phyloP scores from a whole-genome alignment of 73 alveolate species.

The Paramecium biaurelia region DNA sequence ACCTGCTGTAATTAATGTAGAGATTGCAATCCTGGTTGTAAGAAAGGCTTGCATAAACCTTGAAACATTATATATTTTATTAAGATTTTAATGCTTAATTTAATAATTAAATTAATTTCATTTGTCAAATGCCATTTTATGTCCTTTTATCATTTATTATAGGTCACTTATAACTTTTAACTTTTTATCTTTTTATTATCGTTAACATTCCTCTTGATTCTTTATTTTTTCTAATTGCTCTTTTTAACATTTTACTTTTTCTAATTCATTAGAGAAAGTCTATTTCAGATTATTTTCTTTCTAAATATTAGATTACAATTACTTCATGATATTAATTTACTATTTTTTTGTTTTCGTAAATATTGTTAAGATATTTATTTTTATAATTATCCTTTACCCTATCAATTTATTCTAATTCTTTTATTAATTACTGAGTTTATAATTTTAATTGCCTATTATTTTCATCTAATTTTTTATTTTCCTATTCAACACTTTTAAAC shows the following conservation, averaged over 20 bases:
- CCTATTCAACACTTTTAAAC: background rate
- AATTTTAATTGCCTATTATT: background rate
- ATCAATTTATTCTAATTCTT: conserved; percentile 25
- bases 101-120: background rate
- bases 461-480: background rate
- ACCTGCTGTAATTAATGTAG: conserved; percentile 72
- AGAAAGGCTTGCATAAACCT: conserved; percentile 58
- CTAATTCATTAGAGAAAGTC: background rate
- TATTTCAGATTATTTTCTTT: conserved; percentile 20
- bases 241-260: background rate
- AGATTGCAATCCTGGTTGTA: conserved; percentile 72
- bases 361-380: conserved; percentile 27
- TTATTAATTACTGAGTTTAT: background rate
- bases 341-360: background rate
- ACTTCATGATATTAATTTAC: conserved; percentile 7
- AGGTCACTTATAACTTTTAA: conserved; percentile 38
- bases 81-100: background rate
- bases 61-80: background rate
- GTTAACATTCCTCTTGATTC: background rate
- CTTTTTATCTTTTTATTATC: conserved; percentile 30
- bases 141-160: conserved; percentile 34
- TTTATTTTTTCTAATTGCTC: conserved; percentile 8
- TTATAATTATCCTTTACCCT: conserved; percentile 18
- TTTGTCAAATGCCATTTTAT: background rate
- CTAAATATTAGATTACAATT: background rate